Percentiles rank a stretch among this genome's conserved stretches.
These are phyloP conservation scores for Tylopilus rubrobrunneus DNA, from an alignment of 768 basidiomycete genomes.

Conservation along the genomic window DNA sequence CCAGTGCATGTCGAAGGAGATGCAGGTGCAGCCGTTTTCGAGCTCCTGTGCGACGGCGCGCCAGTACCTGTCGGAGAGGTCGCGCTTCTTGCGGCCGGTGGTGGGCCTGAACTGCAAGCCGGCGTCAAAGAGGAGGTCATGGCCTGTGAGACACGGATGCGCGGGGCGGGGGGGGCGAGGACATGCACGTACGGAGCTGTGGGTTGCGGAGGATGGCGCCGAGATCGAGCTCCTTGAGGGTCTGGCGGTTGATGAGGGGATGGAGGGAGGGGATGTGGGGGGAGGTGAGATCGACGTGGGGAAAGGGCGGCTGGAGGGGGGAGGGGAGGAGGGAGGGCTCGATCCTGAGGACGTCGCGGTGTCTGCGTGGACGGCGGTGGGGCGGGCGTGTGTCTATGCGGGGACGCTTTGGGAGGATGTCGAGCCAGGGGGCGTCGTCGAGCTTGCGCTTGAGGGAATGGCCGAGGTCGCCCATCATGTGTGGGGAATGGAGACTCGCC, in stretches of 20 bases:
- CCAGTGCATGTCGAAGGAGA: constrained; percentile 63
- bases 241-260: constrained; percentile 79
- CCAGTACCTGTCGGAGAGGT: constrained; percentile 82
- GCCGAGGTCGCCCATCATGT: constrained; percentile 59
- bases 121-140: constrained; percentile 87
- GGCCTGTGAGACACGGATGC: constrained; percentile 45
- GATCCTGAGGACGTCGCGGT: constrained; percentile 28
- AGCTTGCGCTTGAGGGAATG: constrained; percentile 55
- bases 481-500: neutral
- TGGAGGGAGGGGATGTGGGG: constrained; percentile 63
- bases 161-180: neutral
- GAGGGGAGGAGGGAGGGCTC: constrained; percentile 23
- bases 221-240: constrained; percentile 81
- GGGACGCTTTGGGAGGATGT: constrained; percentile 31
- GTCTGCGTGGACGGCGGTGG: constrained; percentile 30
- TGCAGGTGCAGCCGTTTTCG: constrained; percentile 77
- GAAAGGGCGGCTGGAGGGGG: constrained; percentile 27
- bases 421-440: constrained; percentile 37
- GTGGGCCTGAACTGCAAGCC: constrained; percentile 80
- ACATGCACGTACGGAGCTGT: constrained; percentile 70
- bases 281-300: constrained; percentile 39
- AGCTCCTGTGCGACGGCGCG: constrained; percentile 74
- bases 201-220: constrained; percentile 84
- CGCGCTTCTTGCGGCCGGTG: constrained; percentile 66
- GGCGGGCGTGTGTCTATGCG: constrained; percentile 25